Base-by-base conservation (phyloP, 176 grass and related monocot genomes). In the Phragmites australis region DNA sequence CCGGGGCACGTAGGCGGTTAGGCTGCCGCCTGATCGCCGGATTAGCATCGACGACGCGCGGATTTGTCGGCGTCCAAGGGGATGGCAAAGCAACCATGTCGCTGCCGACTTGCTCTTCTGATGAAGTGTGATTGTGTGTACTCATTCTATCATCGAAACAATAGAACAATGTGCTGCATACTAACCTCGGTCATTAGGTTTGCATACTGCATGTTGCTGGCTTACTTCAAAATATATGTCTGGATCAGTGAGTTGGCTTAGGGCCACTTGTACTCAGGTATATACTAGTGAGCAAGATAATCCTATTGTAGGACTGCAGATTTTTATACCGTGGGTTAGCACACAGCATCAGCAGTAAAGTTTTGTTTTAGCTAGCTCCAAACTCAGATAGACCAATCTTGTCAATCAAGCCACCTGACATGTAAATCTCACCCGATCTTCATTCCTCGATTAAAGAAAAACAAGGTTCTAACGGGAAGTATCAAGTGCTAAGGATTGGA, bases 201-300 rank as follows among this genome's bases (percentile, higher is more conserved):
- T 58, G 52, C 41, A 10, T 40, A 18, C 22, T 6, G 8, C 54
- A 72, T 57, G 59, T 22, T 60, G 84, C 17, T n/a, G 46, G 37
- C 58, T 12, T 13, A 3, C 70, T 31, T 12, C 43, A 76, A 62
- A 55, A n/a, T 17, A 17, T 21, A 10, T 29, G 37, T 39, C 21
- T 13, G 21, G 45, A 87, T 55, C 57, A 77, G 61, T 22, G 47
- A 65, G 46, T 54, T 82, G 54, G 77, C 72, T 64, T 63, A 23
- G 13, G 16, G 19, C 52, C 72, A 83, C 17, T 83, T 83, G 80
- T 21, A 22, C 21, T 9, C 72, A 4, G 17, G 23, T 12, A 23
- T 53, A 62, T 46, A 62, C 17, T 72, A 83, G 21, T 14, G 7
- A 65, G 80, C 80, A 72, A 61, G 86, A 58, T 83, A 88, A 83